A percentile compares a stretch with the other conserved stretches of the same genome.
Evolutionary conservation across 805 yeast species (phyloP).

Genomic region (Starmerella cellae): DNA sequence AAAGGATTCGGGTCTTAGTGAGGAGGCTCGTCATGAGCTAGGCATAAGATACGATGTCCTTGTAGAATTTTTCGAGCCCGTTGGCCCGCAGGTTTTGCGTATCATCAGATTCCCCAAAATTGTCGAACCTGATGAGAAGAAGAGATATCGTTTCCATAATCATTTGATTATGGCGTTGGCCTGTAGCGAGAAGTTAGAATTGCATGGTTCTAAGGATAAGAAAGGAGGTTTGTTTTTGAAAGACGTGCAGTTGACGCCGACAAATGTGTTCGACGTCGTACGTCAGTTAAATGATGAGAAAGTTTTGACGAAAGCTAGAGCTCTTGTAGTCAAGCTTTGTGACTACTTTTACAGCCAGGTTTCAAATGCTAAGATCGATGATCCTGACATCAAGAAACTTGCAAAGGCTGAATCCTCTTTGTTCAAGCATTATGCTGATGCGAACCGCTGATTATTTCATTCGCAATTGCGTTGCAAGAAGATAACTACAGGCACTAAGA

Average conservation of each 20-base stretch:
- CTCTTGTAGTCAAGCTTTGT: constrained; percentile 8
- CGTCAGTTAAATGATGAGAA: neutral
- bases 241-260: constrained; percentile 18
- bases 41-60: constrained; percentile 20
- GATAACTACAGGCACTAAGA: too few species aligned
- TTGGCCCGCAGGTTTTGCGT: constrained; percentile 8
- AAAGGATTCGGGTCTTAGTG: constrained; percentile 6
- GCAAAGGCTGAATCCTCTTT: constrained; percentile 6
- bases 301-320: constrained; percentile 6
- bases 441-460: too few species aligned
- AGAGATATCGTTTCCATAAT: constrained; percentile 12
- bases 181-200: constrained; percentile 17
- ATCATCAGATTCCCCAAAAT: constrained; percentile 8
- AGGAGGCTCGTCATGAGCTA: constrained; percentile 10
- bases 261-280: constrained; percentile 8
- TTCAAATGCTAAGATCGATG: neutral
- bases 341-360: constrained; percentile 1
- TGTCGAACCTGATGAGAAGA: constrained; percentile 2
- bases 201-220: constrained; percentile 10
- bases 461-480: too few species aligned
- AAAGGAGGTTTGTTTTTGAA: constrained; percentile 17
- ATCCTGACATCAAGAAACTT: neutral
- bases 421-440: constrained; percentile 4
- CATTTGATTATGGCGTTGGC: constrained; percentile 22
- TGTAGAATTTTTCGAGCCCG: constrained; percentile 18